Conservation (phyloP, 768 basidiomycete species). For the Russula ochroleuca region DNA sequence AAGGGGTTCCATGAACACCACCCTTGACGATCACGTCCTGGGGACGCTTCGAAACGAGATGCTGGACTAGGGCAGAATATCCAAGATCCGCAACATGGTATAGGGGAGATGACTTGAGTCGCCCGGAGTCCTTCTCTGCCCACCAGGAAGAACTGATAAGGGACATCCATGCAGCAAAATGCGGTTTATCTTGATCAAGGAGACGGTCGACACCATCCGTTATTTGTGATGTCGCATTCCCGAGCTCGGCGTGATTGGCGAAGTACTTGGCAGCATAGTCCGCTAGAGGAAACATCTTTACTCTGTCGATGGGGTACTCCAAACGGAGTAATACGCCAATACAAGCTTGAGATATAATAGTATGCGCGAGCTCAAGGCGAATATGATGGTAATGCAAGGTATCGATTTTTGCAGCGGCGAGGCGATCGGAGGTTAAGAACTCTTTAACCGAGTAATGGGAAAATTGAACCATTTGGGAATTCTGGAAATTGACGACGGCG, state of each 20-base stretch:
- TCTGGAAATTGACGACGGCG: neutral
- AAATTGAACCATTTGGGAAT: neutral
- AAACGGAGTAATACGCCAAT: neutral
- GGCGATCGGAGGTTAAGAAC: conserved; percentile 3
- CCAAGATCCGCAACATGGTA: neutral
- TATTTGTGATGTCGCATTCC: neutral
- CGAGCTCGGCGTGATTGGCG: neutral
- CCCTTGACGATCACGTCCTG: neutral
- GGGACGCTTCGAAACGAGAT: neutral
- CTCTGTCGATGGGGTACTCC: neutral
- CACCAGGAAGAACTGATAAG: conserved; percentile 1
- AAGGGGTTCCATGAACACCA: neutral
- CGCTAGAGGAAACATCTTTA: neutral
- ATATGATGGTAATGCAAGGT: neutral
- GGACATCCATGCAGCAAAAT: conserved; percentile 1
- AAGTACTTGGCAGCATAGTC: conserved; percentile 1
- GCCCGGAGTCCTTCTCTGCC: neutral
- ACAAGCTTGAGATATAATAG: conserved; percentile 1
- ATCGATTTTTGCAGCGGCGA: neutral
- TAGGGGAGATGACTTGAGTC: neutral
- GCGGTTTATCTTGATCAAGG: neutral
- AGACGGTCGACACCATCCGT: neutral
- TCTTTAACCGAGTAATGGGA: neutral
- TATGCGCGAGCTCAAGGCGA: neutral
- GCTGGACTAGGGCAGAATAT: neutral